A percentile compares a stretch with the other conserved stretches of the same genome.
phyloP scores from a whole-genome alignment of 2,329 filamentous ascomycete species.

The Penicillium sp. region DNA sequence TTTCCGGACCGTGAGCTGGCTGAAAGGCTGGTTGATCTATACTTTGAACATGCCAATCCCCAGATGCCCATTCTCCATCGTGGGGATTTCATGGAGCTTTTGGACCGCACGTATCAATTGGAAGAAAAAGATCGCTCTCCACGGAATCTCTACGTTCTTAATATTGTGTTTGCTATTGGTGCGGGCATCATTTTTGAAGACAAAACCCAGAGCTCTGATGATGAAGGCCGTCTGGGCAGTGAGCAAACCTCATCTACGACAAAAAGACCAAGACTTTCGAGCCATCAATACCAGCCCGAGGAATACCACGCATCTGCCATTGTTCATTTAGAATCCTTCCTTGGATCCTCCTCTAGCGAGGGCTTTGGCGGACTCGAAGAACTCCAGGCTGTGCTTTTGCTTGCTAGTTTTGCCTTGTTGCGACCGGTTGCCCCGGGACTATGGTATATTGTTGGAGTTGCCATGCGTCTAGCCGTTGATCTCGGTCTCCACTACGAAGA shows the following conservation, averaged over 20 bases:
- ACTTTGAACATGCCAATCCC: conserved; percentile 94
- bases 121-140: conserved; percentile 63
- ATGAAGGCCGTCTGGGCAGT: conserved; percentile 19
- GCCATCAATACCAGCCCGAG: conserved; percentile 70
- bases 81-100: conserved; percentile 80
- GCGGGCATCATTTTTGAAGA: conserved; percentile 78
- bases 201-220: conserved; percentile 28
- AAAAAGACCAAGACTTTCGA: conserved; percentile 51
- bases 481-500: conserved; percentile 91
- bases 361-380: conserved; percentile 84
- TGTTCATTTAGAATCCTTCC: conserved; percentile 79
- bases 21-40: conserved; percentile 66
- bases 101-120: conserved; percentile 71
- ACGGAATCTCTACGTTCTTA: conserved; percentile 84
- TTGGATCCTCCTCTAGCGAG: conserved; percentile 56
- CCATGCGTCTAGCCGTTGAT: conserved; percentile 82
- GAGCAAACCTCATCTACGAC: conserved; percentile 28
- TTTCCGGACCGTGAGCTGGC: conserved; percentile 77
- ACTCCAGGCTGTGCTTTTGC: conserved; percentile 81
- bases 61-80: conserved; percentile 91
- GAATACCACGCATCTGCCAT: conserved; percentile 96
- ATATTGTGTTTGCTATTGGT: conserved; percentile 96
- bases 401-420: conserved; percentile 86
- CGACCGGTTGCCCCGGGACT: conserved; percentile 86
- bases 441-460: conserved; percentile 96